These are phyloP conservation scores for Rosa rugosa DNA, from an alignment of 306 rosid genomes.

Conservation along the genomic window DNA sequence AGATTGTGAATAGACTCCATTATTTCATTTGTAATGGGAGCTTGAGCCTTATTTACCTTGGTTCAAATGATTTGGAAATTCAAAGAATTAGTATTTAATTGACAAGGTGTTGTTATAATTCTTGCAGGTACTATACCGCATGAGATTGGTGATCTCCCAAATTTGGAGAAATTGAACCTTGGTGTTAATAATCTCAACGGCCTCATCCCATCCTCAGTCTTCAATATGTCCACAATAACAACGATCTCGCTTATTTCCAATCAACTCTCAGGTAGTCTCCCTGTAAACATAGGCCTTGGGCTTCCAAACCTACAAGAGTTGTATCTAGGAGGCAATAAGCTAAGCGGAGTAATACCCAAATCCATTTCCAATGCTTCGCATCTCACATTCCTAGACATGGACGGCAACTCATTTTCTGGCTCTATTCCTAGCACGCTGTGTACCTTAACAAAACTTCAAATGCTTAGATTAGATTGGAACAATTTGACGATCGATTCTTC, in stretches of 20 bases:
- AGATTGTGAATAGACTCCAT: no score
- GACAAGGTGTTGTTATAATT: no score
- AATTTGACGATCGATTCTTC: background rate
- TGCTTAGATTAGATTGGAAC: rapidly evolving
- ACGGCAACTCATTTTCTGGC: background rate
- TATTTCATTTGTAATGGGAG: no score
- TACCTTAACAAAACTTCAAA: background rate
- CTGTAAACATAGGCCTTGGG: background rate
- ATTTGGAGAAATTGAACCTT: background rate
- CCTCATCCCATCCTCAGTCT: constrained; percentile 22
- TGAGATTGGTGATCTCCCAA: constrained; percentile 21
- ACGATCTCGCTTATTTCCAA: rapidly evolving
- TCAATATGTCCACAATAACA: constrained; percentile 7
- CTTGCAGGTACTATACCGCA: constrained; percentile 10
- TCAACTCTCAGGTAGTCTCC: constrained; percentile 18
- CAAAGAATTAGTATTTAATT: no score
- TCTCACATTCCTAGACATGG: background rate
- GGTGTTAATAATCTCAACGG: background rate
- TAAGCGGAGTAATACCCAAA: constrained; percentile 4
- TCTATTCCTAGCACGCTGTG: constrained; percentile 1
- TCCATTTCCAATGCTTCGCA: constrained; percentile 20
- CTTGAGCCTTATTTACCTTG: no score
- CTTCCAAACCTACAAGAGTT: constrained; percentile 12
- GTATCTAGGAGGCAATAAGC: background rate
- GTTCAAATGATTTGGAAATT: no score